These are phyloP conservation scores for Trichomonascus vanleenenianus DNA, from an alignment of 805 yeast species.

Conservation along the genomic window DNA sequence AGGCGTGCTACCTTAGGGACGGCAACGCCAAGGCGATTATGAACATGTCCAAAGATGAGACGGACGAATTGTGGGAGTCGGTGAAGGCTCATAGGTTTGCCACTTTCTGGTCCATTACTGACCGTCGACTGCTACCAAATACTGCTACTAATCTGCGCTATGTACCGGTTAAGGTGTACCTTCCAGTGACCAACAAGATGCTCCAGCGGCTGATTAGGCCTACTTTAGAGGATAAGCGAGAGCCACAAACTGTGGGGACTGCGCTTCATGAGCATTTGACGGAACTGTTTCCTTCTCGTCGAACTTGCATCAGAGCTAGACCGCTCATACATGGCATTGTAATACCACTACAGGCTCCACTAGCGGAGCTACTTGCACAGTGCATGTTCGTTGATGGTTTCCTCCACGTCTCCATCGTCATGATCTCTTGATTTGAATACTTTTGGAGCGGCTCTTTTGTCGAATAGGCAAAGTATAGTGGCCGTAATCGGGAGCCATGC, in stretches of 20 bases:
- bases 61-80: constrained; percentile 50
- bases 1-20: constrained; percentile 63
- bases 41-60: constrained; percentile 58
- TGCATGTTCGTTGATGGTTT: constrained; percentile 57
- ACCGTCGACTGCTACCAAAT: constrained; percentile 20
- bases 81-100: constrained; percentile 23
- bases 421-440: constrained; percentile 30
- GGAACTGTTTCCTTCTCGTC: constrained; percentile 37
- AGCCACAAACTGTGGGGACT: constrained; percentile 31
- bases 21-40: constrained; percentile 79
- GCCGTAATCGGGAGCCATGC: too few species aligned
- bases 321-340: constrained; percentile 51
- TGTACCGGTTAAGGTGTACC: constrained; percentile 29
- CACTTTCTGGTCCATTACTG: constrained; percentile 23
- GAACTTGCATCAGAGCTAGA: constrained; percentile 31
- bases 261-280: constrained; percentile 37
- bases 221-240: constrained; percentile 9
- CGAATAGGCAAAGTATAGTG: too few species aligned
- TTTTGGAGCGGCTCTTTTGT: not conserved
- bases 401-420: constrained; percentile 45
- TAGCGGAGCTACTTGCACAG: constrained; percentile 39
- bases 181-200: constrained; percentile 30
- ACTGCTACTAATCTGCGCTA: constrained; percentile 11
- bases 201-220: constrained; percentile 29
- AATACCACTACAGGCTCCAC: constrained; percentile 37